Percentiles rank a stretch among this genome's conserved stretches.
phyloP scores from a whole-genome alignment of 1,284 basidiomycete species.

The Fereydounia khargensis region DNA sequence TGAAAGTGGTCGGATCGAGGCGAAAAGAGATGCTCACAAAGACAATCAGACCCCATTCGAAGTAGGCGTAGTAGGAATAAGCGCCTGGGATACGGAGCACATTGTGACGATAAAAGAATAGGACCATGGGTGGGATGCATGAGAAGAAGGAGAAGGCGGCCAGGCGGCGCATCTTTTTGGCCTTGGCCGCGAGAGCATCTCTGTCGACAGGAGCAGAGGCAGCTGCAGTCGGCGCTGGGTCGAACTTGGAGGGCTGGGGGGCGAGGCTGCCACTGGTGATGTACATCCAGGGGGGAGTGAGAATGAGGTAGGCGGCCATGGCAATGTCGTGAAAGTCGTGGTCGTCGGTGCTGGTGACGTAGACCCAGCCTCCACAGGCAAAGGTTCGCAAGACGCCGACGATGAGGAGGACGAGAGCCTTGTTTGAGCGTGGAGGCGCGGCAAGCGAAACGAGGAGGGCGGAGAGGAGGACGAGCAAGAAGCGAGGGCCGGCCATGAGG shows the following conservation, averaged over 20 bases:
- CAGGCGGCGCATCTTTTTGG: conserved; percentile 28
- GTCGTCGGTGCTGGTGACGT: conserved; percentile 76
- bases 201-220: neutral
- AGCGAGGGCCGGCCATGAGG: conserved; percentile 69
- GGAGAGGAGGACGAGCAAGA: conserved; percentile 72
- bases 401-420: conserved; percentile 61
- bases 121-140: conserved; percentile 50
- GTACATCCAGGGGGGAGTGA: conserved; percentile 70
- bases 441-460: conserved; percentile 58
- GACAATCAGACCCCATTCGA: conserved; percentile 53
- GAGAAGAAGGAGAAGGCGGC: conserved; percentile 41
- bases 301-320: conserved; percentile 68
- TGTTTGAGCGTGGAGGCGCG: conserved; percentile 11
- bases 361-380: conserved; percentile 88
- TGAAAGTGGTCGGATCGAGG: neutral
- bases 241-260: conserved; percentile 6
- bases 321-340: conserved; percentile 80
- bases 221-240: neutral
- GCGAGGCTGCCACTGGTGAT: conserved; percentile 42
- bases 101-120: conserved; percentile 49
- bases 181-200: conserved; percentile 21
- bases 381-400: conserved; percentile 74
- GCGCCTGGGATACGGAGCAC: conserved; percentile 44
- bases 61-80: conserved; percentile 48
- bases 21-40: conserved; percentile 25